These are phyloP conservation scores for Plenodomus tracheiphilus DNA, from an alignment of 2,329 filamentous ascomycete genomes.

Conservation along the genomic window DNA sequence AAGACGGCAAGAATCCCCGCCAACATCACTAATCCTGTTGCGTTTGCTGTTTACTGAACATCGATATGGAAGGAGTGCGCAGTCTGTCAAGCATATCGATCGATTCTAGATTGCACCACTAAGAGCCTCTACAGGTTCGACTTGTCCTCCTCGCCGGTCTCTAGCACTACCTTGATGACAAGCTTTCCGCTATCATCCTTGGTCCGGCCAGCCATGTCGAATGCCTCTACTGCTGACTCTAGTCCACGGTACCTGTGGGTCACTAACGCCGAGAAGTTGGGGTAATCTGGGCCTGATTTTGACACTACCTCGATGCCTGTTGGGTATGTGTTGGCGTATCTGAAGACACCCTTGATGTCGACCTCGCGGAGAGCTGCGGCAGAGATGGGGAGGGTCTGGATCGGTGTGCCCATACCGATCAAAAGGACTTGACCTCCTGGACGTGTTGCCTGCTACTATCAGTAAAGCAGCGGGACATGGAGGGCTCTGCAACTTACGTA, in stretches of 20 bases:
- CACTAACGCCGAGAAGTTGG: slow-evolving; percentile 70
- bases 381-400: slow-evolving; percentile 73
- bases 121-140: slow-evolving; percentile 15
- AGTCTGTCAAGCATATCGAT: neutral
- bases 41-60: neutral
- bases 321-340: slow-evolving; percentile 75
- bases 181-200: slow-evolving; percentile 68
- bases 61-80: neutral
- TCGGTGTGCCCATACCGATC: slow-evolving; percentile 78
- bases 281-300: slow-evolving; percentile 54
- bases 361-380: slow-evolving; percentile 75
- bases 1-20: slow-evolving; percentile 1
- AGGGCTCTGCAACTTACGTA: slow-evolving; percentile 53
- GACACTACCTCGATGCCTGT: slow-evolving; percentile 67
- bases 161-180: slow-evolving; percentile 70
- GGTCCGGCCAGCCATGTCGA: slow-evolving; percentile 71
- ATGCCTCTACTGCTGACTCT: slow-evolving; percentile 63
- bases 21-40: neutral
- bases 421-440: slow-evolving; percentile 74
- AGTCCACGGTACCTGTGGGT: slow-evolving; percentile 72
- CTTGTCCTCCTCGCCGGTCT: slow-evolving; percentile 43
- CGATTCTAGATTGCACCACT: neutral
- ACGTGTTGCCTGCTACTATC: slow-evolving; percentile 54
- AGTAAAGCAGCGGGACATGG: neutral
- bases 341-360: slow-evolving; percentile 76